These are phyloP conservation scores for Aleurites moluccanus DNA, from an alignment of 441 rosid species.

Conservation along the genomic window DNA sequence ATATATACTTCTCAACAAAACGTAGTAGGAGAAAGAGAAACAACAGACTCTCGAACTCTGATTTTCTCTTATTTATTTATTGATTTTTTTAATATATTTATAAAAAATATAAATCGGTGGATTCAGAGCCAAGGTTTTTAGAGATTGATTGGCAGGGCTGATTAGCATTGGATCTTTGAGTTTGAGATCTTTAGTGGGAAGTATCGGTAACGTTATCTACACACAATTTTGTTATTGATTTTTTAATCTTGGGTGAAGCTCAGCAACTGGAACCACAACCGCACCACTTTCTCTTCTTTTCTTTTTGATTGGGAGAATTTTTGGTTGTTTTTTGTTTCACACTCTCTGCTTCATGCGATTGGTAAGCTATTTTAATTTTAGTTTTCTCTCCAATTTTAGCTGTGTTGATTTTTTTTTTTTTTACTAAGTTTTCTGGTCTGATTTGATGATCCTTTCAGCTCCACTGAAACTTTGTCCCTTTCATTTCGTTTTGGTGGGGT, in stretches of 20 bases:
- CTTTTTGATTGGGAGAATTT: neutral
- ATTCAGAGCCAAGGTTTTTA: neutral
- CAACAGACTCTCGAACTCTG: neutral
- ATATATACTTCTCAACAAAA: neutral
- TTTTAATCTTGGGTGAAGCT: neutral
- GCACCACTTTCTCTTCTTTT: neutral
- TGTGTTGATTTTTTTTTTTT: neutral
- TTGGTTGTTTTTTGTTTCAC: neutral
- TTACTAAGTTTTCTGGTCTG: neutral
- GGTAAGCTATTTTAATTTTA: slow-evolving; percentile 7
- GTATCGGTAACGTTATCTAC: no score
- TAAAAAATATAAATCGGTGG: neutral
- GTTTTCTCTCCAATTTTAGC: neutral
- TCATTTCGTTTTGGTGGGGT: neutral
- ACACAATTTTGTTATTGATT: neutral
- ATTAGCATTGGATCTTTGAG: neutral
- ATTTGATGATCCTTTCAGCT: neutral
- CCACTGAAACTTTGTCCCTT: neutral
- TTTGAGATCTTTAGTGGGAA: neutral
- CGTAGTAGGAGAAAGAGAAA: neutral
- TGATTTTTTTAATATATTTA: neutral
- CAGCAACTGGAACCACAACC: neutral
- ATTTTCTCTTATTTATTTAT: neutral
- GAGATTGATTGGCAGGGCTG: neutral
- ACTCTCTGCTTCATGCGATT: slow-evolving; percentile 9